Evolutionary conservation across 768 basidiomycete genomes (phyloP).

Genomic region (Hemileccinum rubropunctum): DNA sequence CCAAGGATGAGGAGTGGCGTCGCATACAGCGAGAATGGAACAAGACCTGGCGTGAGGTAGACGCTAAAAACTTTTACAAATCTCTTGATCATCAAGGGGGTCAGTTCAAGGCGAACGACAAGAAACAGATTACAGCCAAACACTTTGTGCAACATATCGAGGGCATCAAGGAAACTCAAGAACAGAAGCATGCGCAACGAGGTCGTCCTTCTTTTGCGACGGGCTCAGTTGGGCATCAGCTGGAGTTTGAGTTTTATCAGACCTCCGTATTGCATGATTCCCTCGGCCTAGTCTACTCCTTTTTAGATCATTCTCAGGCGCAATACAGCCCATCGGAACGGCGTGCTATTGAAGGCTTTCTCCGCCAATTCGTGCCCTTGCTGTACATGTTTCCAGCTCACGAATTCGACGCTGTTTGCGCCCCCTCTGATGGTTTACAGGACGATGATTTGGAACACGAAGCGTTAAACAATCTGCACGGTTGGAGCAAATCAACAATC

Average conservation of each 20-base stretch:
- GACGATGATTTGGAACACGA: conserved; percentile 35
- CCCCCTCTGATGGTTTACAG: conserved; percentile 49
- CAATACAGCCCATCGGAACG: conserved; percentile 77
- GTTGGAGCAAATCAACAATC: conserved; percentile 45
- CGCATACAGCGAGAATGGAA: conserved; percentile 93
- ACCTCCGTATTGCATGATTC: conserved; percentile 80
- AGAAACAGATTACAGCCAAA: conserved; percentile 85
- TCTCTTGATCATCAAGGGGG: conserved; percentile 95
- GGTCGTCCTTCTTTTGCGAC: conserved; percentile 37
- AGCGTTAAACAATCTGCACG: conserved; percentile 11
- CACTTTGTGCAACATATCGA: conserved; percentile 82
- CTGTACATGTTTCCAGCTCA: conserved; percentile 69
- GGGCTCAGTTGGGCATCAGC: conserved; percentile 62
- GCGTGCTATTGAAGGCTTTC: conserved; percentile 78
- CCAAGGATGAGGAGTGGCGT: conserved; percentile 97
- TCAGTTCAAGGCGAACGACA: conserved; percentile 93
- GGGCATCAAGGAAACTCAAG: conserved; percentile 57
- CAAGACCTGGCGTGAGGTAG: conserved; percentile 94
- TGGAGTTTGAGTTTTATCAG: conserved; percentile 78
- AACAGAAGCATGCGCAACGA: conserved; percentile 32
- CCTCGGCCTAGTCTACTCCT: conserved; percentile 86
- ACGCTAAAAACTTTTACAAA: conserved; percentile 98
- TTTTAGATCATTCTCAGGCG: conserved; percentile 82
- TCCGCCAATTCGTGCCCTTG: conserved; percentile 79
- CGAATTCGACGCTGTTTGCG: conserved; percentile 65